phyloP scores from a whole-genome alignment of 1,139 yeast species.

The Zygosaccharomyces sapae region DNA sequence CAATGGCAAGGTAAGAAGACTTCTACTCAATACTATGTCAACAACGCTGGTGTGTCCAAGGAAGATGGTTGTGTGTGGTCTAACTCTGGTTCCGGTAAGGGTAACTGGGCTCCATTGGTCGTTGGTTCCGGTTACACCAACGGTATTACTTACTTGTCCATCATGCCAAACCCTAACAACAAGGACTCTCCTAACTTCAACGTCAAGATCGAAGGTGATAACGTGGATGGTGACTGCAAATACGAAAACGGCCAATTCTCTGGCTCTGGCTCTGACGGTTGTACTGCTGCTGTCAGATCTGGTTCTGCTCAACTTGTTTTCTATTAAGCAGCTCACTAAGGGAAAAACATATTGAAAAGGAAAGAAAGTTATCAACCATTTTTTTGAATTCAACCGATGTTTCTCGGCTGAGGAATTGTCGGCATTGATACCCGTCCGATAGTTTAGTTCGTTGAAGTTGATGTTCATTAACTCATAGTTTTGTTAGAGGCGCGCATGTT shows the following conservation, averaged over 20 bases:
- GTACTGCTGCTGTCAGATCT: slow-evolving; percentile 83
- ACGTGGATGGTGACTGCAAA: slow-evolving; percentile 70
- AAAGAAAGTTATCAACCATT: background rate
- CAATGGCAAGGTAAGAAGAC: slow-evolving; percentile 78
- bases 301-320: slow-evolving; percentile 62
- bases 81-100: slow-evolving; percentile 66
- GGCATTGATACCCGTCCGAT: slow-evolving; percentile 3
- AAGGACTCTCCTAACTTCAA: slow-evolving; percentile 70
- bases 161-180: slow-evolving; percentile 96
- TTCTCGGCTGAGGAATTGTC: background rate
- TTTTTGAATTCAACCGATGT: background rate
- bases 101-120: slow-evolving; percentile 98
- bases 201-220: slow-evolving; percentile 73
- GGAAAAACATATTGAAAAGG: no score
- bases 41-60: slow-evolving; percentile 87
- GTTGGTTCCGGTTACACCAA: slow-evolving; percentile 85
- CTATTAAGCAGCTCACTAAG: slow-evolving; percentile 25
- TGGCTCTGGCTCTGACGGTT: slow-evolving; percentile 73
- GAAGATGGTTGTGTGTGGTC: slow-evolving; percentile 97
- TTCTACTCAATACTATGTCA: slow-evolving; percentile 94
- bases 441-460: slow-evolving; percentile 12
- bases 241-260: slow-evolving; percentile 75
- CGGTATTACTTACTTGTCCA: slow-evolving; percentile 80
- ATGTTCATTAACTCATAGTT: background rate
- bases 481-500: background rate